These are phyloP conservation scores for Naganishia randhawae DNA, from an alignment of 768 basidiomycete species.

Conservation along the genomic window DNA sequence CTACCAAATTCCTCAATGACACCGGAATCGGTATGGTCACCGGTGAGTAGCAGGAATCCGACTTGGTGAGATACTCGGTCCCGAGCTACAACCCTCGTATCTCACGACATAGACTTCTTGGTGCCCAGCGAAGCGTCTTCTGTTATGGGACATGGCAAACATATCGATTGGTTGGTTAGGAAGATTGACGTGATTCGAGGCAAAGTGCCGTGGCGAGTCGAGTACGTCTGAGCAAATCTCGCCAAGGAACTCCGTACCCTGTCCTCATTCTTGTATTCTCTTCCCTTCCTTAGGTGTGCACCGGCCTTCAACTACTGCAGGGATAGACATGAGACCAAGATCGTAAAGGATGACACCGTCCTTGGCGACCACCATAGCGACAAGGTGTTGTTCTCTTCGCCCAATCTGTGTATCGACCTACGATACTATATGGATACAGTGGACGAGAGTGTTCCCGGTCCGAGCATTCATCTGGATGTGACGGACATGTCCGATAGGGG, in stretches of 20 bases:
- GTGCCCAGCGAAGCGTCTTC: slow-evolving; percentile 24
- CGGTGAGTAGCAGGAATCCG: slow-evolving; percentile 53
- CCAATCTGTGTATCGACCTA: slow-evolving; percentile 58
- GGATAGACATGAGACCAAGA: slow-evolving; percentile 63
- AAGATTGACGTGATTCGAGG: slow-evolving; percentile 71
- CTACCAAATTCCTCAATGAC: slow-evolving; percentile 87
- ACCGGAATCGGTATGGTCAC: slow-evolving; percentile 80
- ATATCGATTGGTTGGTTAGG: slow-evolving; percentile 48
- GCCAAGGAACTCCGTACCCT: not conserved
- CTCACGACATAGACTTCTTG: slow-evolving; percentile 14
- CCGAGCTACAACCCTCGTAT: slow-evolving; percentile 1
- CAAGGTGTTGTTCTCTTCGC: slow-evolving; percentile 51
- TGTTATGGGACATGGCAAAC: slow-evolving; percentile 19
- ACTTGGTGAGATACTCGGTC: not conserved
- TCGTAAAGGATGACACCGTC: slow-evolving; percentile 51
- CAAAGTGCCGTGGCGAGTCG: slow-evolving; percentile 69
- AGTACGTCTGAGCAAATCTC: slow-evolving; percentile 49
- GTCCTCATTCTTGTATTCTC: not conserved
- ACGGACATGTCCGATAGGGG: slow-evolving; percentile 63
- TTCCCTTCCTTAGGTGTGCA: slow-evolving; percentile 58
- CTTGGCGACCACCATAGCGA: slow-evolving; percentile 53
- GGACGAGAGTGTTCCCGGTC: slow-evolving; percentile 55
- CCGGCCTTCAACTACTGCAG: slow-evolving; percentile 96
- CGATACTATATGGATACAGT: slow-evolving; percentile 66
- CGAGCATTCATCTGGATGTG: slow-evolving; percentile 59